A percentile compares a stretch with the other conserved stretches of the same genome.
phyloP scores from a whole-genome alignment of 2,329 filamentous ascomycete species.

The Fusarium sp. region DNA sequence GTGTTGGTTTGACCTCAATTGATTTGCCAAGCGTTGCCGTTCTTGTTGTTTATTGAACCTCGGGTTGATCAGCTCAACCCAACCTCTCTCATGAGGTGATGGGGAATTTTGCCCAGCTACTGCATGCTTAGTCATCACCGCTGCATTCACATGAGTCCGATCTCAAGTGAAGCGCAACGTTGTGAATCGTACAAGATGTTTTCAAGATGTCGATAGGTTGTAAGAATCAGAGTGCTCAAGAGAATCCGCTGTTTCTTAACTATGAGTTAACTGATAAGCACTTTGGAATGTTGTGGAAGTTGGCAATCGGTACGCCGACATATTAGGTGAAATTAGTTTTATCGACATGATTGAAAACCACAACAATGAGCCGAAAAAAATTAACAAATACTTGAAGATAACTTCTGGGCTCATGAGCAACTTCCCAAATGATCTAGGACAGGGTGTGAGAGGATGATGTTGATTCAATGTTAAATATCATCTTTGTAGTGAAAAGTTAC shows the following conservation, averaged over 20 bases:
- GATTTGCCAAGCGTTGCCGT: background rate
- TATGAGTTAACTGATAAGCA: too few species aligned
- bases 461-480: background rate
- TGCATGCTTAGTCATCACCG: slow-evolving; percentile 27
- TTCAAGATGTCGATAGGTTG: accelerated
- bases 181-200: background rate
- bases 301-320: accelerated
- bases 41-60: slow-evolving; percentile 1
- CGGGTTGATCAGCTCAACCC: slow-evolving; percentile 4
- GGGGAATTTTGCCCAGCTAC: slow-evolving; percentile 18
- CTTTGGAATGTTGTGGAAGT: background rate
- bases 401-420: background rate
- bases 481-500: background rate
- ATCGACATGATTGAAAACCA: accelerated
- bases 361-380: background rate
- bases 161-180: background rate
- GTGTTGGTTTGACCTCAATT: background rate
- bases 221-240: background rate
- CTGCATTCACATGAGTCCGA: slow-evolving; percentile 1
- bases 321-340: accelerated
- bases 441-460: too few species aligned
- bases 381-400: too few species aligned
- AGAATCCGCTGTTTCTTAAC: too few species aligned
- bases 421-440: too few species aligned
- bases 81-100: slow-evolving; percentile 10